Conservation (phyloP, 2,329 filamentous ascomycete species). For the Alternaria ventricosa region DNA sequence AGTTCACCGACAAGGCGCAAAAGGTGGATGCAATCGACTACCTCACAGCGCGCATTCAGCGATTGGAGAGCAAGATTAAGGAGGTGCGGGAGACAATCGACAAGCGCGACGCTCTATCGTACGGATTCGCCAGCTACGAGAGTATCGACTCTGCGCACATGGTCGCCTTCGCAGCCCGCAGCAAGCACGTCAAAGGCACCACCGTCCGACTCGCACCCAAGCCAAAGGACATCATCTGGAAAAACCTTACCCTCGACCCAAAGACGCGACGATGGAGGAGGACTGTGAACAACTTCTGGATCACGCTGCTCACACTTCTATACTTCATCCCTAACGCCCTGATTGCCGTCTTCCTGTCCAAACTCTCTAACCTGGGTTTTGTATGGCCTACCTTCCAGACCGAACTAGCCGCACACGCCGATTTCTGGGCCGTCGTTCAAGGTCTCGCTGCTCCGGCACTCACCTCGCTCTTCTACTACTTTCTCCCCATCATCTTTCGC, state of each 20-base stretch:
- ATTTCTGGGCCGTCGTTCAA: slow-evolving; percentile 85
- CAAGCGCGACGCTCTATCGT: slow-evolving; percentile 85
- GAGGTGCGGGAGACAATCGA: slow-evolving; percentile 83
- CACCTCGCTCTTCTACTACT: slow-evolving; percentile 84
- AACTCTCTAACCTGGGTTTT: slow-evolving; percentile 77
- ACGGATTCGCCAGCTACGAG: slow-evolving; percentile 93
- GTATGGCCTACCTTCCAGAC: slow-evolving; percentile 79
- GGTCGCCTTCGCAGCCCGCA: slow-evolving; percentile 81
- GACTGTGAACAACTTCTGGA: slow-evolving; percentile 84
- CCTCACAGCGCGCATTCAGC: slow-evolving; percentile 80
- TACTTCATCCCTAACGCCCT: slow-evolving; percentile 94
- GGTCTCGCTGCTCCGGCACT: slow-evolving; percentile 89
- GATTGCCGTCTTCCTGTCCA: slow-evolving; percentile 92
- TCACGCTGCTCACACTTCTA: slow-evolving; percentile 76
- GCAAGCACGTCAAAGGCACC: slow-evolving; percentile 80
- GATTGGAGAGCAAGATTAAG: slow-evolving; percentile 83
- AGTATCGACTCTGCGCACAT: slow-evolving; percentile 86
- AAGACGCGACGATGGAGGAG: slow-evolving; percentile 73
- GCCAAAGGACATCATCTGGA: slow-evolving; percentile 94
- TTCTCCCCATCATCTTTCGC: slow-evolving; percentile 90
- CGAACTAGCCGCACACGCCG: slow-evolving; percentile 67
- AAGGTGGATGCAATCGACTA: slow-evolving; percentile 96
- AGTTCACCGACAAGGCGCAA: slow-evolving; percentile 68
- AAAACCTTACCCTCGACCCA: slow-evolving; percentile 79
- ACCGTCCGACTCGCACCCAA: slow-evolving; percentile 80